A percentile compares a stretch with the other conserved stretches of the same genome.
Conservation (phyloP, 1,284 basidiomycete genomes). For the Moesziomyces parantarcticus region DNA sequence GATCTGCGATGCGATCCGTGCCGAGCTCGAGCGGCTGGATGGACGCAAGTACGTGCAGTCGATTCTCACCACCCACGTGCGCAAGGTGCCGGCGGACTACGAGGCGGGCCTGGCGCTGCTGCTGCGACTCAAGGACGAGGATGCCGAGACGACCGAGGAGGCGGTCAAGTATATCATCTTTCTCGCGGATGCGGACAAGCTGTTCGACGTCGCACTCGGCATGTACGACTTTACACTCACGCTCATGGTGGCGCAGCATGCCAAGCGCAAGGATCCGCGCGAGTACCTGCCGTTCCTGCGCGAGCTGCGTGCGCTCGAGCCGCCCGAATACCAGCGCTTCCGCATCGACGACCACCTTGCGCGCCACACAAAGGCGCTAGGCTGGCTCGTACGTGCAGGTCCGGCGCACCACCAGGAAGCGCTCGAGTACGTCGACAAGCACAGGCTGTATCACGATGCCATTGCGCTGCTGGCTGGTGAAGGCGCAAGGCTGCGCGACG, state of each 20-base stretch:
- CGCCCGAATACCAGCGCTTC: constrained; percentile 82
- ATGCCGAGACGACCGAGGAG: constrained; percentile 83
- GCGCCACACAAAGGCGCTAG: constrained; percentile 79
- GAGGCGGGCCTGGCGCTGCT: constrained; percentile 84
- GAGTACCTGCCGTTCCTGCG: constrained; percentile 97
- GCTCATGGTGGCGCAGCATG: constrained; percentile 94
- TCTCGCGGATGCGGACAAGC: constrained; percentile 88
- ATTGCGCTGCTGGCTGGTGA: constrained; percentile 39
- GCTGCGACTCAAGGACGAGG: constrained; percentile 80
- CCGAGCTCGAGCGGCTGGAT: constrained; percentile 78
- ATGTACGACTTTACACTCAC: constrained; percentile 99
- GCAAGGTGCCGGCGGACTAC: constrained; percentile 90
- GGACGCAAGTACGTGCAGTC: constrained; percentile 85
- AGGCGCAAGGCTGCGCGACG: constrained; percentile 25
- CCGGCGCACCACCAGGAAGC: constrained; percentile 80
- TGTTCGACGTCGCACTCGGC: constrained; percentile 94
- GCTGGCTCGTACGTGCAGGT: constrained; percentile 81
- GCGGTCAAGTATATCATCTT: constrained; percentile 99
- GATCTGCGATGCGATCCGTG: constrained; percentile 83
- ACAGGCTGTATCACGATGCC: constrained; percentile 74
- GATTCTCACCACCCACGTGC: constrained; percentile 90
- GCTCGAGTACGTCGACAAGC: constrained; percentile 79
- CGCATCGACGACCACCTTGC: constrained; percentile 92
- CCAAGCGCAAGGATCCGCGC: constrained; percentile 95
- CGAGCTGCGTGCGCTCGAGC: constrained; percentile 82